Evolutionary conservation across 2,329 filamentous ascomycete species (phyloP).

Genomic region (Graphilbum sp.): DNA sequence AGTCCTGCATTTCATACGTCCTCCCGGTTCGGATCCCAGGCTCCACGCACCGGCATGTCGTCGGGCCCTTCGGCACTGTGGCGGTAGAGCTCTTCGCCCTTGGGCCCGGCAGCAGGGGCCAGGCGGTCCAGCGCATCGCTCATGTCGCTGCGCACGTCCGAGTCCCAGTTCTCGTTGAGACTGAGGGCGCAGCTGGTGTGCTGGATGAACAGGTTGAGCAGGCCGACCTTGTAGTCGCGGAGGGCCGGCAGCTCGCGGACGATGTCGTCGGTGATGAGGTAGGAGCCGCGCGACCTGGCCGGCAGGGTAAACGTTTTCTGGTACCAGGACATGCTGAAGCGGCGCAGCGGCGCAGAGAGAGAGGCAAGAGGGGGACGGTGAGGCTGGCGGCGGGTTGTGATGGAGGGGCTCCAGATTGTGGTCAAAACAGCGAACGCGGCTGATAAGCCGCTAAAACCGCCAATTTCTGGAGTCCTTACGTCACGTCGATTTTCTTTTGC

Average conservation of each 20-base stretch:
- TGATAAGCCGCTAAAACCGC: too few relatives aligned
- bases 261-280: slow-evolving; percentile 74
- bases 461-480: too few relatives aligned
- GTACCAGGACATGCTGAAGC: slow-evolving; percentile 57
- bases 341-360: too few relatives aligned
- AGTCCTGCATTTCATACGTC: background rate
- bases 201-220: slow-evolving; percentile 84
- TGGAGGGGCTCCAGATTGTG: too few relatives aligned
- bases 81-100: slow-evolving; percentile 59
- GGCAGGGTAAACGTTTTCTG: slow-evolving; percentile 78
- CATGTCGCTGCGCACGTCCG: slow-evolving; percentile 84
- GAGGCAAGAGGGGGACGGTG: slow-evolving; percentile 1
- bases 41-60: slow-evolving; percentile 82
- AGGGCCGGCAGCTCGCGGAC: slow-evolving; percentile 61
- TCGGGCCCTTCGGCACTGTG: slow-evolving; percentile 75
- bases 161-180: slow-evolving; percentile 83
- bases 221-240: slow-evolving; percentile 63
- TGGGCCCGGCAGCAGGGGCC: slow-evolving; percentile 59
- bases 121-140: slow-evolving; percentile 83
- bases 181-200: slow-evolving; percentile 85
- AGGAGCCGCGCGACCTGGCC: slow-evolving; percentile 61
- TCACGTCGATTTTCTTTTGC: too few relatives aligned
- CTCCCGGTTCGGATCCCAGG: too few relatives aligned
- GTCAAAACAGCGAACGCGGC: too few relatives aligned
- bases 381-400: too few relatives aligned